These are phyloP conservation scores for Colletotrichum musicola DNA, from an alignment of 2,329 filamentous ascomycete genomes.

Conservation along the genomic window DNA sequence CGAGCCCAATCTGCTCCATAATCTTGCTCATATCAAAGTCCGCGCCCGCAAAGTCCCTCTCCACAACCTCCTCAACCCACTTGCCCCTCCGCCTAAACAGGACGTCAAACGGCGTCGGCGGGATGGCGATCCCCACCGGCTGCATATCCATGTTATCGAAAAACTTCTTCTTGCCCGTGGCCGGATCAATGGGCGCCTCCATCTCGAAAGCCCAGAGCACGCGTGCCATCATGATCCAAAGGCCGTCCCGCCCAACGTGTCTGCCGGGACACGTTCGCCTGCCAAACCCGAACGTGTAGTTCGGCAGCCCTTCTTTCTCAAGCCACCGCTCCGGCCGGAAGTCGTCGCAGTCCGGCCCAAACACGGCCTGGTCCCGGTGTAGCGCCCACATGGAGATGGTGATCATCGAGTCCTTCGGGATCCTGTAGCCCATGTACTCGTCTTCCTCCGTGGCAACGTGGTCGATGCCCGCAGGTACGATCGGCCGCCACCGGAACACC, in stretches of 20 bases:
- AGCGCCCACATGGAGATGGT: slow-evolving; percentile 56
- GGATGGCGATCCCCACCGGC: neutral
- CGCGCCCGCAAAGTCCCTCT: neutral
- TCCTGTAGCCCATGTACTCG: slow-evolving; percentile 43
- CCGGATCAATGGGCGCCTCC: slow-evolving; percentile 35
- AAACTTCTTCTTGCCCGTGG: neutral
- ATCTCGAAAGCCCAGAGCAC: slow-evolving; percentile 65
- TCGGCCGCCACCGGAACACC: slow-evolving; percentile 47
- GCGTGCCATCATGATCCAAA: slow-evolving; percentile 56
- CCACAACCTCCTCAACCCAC: slow-evolving; percentile 18
- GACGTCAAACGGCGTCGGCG: slow-evolving; percentile 1
- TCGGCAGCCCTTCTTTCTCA: slow-evolving; percentile 38
- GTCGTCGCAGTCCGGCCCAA: slow-evolving; percentile 57
- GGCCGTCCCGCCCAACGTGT: slow-evolving; percentile 58
- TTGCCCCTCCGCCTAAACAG: slow-evolving; percentile 10
- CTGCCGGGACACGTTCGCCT: slow-evolving; percentile 59
- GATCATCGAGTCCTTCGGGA: slow-evolving; percentile 51
- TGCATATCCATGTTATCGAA: slow-evolving; percentile 2
- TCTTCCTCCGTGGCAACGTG: slow-evolving; percentile 52
- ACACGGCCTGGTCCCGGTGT: slow-evolving; percentile 53
- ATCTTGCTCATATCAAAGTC: neutral
- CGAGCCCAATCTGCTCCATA: slow-evolving; percentile 1
- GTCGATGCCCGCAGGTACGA: slow-evolving; percentile 51
- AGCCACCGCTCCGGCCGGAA: slow-evolving; percentile 65
- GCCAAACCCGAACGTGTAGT: slow-evolving; percentile 55